Percentiles rank a stretch among this genome's conserved stretches.
phyloP scores from a whole-genome alignment of 2,329 filamentous ascomycete species.

The Botrytis fabae region DNA sequence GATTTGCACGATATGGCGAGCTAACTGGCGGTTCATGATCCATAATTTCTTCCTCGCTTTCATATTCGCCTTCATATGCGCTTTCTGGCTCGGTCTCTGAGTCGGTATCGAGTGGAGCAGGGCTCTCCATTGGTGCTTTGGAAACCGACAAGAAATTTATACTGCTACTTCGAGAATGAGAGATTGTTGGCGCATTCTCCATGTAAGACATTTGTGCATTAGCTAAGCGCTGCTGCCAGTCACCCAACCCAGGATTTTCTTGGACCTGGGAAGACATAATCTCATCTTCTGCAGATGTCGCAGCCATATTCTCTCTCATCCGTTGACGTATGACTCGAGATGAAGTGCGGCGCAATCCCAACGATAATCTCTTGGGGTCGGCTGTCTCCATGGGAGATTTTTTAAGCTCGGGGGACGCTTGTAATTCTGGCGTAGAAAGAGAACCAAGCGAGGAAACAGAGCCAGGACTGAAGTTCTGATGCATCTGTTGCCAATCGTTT shows the following conservation, averaged over 20 bases:
- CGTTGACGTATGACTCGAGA: constrained; percentile 45
- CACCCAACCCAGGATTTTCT: constrained; percentile 41
- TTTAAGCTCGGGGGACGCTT: constrained; percentile 35
- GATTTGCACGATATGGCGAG: neutral
- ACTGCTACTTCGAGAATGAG: constrained; percentile 42
- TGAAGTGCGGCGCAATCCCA: constrained; percentile 43
- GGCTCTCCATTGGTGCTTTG: constrained; percentile 49
- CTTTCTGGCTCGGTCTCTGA: constrained; percentile 25
- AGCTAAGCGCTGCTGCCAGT: constrained; percentile 49
- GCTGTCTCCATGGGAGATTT: neutral
- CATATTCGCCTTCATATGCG: neutral
- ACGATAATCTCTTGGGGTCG: constrained; percentile 41
- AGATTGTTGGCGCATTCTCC: constrained; percentile 43
- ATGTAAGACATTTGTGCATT: constrained; percentile 50
- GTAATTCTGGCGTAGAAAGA: constrained; percentile 32
- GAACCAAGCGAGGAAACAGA: constrained; percentile 35
- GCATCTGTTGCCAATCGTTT: constrained; percentile 59
- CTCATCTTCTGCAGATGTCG: constrained; percentile 37
- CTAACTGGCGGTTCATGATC: neutral
- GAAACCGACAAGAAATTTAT: constrained; percentile 46
- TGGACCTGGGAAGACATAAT: constrained; percentile 36
- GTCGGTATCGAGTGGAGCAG: constrained; percentile 55
- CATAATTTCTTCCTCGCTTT: constrained; percentile 14
- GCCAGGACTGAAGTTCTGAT: constrained; percentile 49
- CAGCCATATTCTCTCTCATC: constrained; percentile 40